Evolutionary conservation across 2,329 filamentous ascomycete species (phyloP).

Genomic region (Aspergillus ochraceoroseus): DNA sequence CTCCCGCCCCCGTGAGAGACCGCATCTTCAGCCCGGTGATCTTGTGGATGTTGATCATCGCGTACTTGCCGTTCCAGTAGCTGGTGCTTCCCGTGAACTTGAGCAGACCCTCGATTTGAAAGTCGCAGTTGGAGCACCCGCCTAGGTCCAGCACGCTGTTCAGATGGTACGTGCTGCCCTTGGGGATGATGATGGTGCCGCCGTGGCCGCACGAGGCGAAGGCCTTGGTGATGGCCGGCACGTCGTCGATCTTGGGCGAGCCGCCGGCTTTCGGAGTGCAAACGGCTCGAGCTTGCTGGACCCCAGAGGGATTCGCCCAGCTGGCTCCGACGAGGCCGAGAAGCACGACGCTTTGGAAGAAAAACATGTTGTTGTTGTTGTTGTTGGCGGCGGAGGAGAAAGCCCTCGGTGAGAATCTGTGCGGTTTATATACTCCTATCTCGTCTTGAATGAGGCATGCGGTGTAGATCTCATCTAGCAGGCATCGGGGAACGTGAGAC

Average conservation of each 20-base stretch:
- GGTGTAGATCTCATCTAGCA: no score
- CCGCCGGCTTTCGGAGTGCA: slow-evolving; percentile 35
- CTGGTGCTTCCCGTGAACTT: slow-evolving; percentile 38
- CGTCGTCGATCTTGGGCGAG: slow-evolving; percentile 38
- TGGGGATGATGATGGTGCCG: slow-evolving; percentile 46
- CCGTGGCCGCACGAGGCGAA: slow-evolving; percentile 42
- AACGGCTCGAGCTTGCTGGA: slow-evolving; percentile 20
- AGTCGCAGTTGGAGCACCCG: slow-evolving; percentile 43
- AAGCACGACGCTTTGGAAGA: neutral
- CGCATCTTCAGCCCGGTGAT: slow-evolving; percentile 41
- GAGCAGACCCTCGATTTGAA: slow-evolving; percentile 46
- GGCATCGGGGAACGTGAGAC: no score
- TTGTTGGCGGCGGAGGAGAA: no score
- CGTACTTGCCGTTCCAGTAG: slow-evolving; percentile 42
- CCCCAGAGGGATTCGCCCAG: slow-evolving; percentile 7
- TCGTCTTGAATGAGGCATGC: no score
- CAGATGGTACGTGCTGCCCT: slow-evolving; percentile 42
- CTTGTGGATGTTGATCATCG: slow-evolving; percentile 40
- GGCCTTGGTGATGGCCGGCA: slow-evolving; percentile 43
- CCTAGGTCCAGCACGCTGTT: slow-evolving; percentile 43
- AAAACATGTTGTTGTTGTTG: no score
- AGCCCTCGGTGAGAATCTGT: no score
- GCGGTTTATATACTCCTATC: no score
- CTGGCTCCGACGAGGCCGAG: slow-evolving; percentile 1
- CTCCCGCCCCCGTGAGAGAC: slow-evolving; percentile 39